Conservation (phyloP, 805 yeast genomes). For the Candida loeiensis region DNA sequence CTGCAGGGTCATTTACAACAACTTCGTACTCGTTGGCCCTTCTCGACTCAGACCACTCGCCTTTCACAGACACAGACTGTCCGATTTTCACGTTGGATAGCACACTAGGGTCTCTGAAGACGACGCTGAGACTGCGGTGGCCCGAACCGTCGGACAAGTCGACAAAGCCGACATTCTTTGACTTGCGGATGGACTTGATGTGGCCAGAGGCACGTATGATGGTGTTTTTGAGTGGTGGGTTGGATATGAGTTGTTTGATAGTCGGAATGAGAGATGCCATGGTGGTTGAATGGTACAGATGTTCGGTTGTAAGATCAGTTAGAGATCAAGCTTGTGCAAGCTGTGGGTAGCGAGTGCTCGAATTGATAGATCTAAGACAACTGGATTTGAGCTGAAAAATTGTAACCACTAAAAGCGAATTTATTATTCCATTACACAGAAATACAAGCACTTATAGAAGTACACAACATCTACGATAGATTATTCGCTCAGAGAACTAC, state of each 20-base stretch:
- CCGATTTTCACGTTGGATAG: slow-evolving; percentile 37
- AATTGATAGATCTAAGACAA: too few relatives aligned
- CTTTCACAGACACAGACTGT: slow-evolving; percentile 35
- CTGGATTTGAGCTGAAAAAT: too few relatives aligned
- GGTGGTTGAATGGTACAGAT: too few relatives aligned
- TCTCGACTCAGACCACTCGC: slow-evolving; percentile 31
- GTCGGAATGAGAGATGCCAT: slow-evolving; percentile 8
- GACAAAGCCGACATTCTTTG: slow-evolving; percentile 76
- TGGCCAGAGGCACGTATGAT: slow-evolving; percentile 55
- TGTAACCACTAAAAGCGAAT: too few relatives aligned
- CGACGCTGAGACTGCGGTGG: slow-evolving; percentile 49
- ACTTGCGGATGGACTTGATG: slow-evolving; percentile 62
- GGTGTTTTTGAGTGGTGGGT: slow-evolving; percentile 36
- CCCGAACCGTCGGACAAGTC: slow-evolving; percentile 80
- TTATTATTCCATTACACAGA: too few relatives aligned
- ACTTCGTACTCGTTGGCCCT: slow-evolving; percentile 35
- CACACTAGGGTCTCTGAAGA: slow-evolving; percentile 27
- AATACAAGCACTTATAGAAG: too few relatives aligned
- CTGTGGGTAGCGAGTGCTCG: too few relatives aligned
- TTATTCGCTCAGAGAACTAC: too few relatives aligned
- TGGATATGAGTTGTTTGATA: slow-evolving; percentile 10
- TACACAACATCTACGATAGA: too few relatives aligned
- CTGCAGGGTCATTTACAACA: slow-evolving; percentile 17
- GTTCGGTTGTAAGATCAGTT: too few relatives aligned
- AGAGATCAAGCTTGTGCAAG: too few relatives aligned